Evolutionary conservation across 2,329 filamentous ascomycete species (phyloP).

Genomic region (Nakataea oryzae): DNA sequence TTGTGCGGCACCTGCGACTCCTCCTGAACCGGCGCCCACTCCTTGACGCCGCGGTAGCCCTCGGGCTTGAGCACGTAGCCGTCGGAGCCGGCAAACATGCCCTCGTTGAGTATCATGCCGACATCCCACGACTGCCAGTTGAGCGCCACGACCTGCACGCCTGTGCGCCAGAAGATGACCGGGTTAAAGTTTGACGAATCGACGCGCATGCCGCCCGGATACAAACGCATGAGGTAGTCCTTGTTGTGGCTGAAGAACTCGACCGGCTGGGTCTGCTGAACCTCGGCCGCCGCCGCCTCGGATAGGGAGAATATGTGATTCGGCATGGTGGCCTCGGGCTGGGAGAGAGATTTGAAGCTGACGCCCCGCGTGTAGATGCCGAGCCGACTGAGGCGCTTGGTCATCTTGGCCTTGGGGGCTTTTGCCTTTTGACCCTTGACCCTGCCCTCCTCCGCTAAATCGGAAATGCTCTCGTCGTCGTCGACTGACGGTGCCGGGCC

Average conservation of each 20-base stretch:
- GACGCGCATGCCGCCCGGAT: slow-evolving; percentile 73
- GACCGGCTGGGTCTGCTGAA: slow-evolving; percentile 36
- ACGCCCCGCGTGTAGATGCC: slow-evolving; percentile 78
- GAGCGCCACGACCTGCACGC: slow-evolving; percentile 81
- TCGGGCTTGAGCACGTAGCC: slow-evolving; percentile 81
- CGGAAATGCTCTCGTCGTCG: neutral
- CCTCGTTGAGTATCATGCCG: slow-evolving; percentile 93
- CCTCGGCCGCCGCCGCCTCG: slow-evolving; percentile 52
- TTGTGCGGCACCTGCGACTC: slow-evolving; percentile 31
- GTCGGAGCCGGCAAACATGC: slow-evolving; percentile 75
- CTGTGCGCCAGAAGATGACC: slow-evolving; percentile 74
- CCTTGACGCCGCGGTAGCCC: slow-evolving; percentile 32
- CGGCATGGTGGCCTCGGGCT: slow-evolving; percentile 57
- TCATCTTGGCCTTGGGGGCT: slow-evolving; percentile 45
- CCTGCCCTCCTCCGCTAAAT: slow-evolving; percentile 7
- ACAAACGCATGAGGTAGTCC: slow-evolving; percentile 77
- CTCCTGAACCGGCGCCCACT: slow-evolving; percentile 17
- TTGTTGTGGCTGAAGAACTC: slow-evolving; percentile 73
- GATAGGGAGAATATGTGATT: slow-evolving; percentile 60
- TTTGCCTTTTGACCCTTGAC: slow-evolving; percentile 5
- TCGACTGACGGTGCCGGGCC: neutral
- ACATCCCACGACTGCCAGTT: slow-evolving; percentile 91
- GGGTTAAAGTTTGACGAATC: slow-evolving; percentile 82
- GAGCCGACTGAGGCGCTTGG: slow-evolving; percentile 61
- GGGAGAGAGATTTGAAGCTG: slow-evolving; percentile 68